phyloP scores from a whole-genome alignment of 2,329 filamentous ascomycete species.

The Sphaerulina musiva region DNA sequence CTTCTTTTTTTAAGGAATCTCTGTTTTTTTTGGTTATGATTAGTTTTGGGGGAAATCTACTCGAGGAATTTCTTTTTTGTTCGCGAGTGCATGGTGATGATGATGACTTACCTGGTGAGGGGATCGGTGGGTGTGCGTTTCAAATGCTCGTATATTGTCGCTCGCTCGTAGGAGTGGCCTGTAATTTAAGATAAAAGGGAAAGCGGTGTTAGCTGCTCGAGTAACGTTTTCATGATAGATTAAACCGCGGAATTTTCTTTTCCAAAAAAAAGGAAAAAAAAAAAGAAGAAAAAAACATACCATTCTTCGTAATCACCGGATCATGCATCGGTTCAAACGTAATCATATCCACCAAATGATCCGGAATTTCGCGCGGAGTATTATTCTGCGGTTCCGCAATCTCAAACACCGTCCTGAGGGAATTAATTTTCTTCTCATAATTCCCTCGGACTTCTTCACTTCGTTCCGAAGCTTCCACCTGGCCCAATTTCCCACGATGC shows the following conservation, averaged over 20 bases:
- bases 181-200: no score
- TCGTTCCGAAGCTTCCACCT: conserved; percentile 44
- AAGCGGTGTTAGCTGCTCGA: no score
- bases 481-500: conserved; percentile 36
- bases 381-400: conserved; percentile 43
- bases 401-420: conserved; percentile 43
- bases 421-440: conserved; percentile 39
- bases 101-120: conserved; percentile 54
- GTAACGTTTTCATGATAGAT: no score
- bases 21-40: neutral
- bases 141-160: conserved; percentile 79
- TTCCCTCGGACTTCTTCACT: conserved; percentile 40
- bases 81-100: no score
- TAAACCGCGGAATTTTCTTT: no score
- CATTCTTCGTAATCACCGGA: conserved; percentile 64
- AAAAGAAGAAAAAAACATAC: no score
- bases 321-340: conserved; percentile 33
- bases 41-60: no score
- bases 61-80: no score
- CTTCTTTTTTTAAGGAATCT: conserved; percentile 54
- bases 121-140: conserved; percentile 71
- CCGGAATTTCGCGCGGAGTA: conserved; percentile 56
- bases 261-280: no score
- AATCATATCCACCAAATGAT: conserved; percentile 66
- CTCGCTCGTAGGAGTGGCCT: conserved; percentile 78